Conservation (phyloP, 257 asterid genomes). For the Nicotiana sylvestris region DNA sequence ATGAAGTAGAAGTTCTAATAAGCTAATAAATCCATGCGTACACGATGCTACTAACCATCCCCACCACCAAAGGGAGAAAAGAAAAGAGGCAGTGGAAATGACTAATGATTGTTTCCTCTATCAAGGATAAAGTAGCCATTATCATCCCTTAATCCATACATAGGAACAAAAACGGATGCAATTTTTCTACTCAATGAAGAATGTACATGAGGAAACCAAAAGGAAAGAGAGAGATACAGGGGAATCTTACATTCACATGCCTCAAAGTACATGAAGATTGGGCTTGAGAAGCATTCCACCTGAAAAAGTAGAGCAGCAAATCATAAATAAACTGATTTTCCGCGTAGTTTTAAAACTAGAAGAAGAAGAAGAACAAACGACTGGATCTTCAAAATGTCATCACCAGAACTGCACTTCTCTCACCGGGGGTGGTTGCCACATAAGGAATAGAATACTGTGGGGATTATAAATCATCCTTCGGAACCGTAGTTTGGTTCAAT, state of each 20-base stretch:
- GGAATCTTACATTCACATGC: conserved; percentile 5
- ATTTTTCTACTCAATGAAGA: neutral
- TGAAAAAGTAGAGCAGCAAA: conserved; percentile 1
- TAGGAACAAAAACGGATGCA: neutral
- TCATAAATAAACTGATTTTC: neutral
- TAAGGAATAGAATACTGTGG: neutral
- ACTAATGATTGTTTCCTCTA: neutral
- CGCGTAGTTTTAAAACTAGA: neutral
- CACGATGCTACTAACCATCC: neutral
- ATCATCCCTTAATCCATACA: neutral
- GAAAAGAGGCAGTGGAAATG: neutral
- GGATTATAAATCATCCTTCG: neutral
- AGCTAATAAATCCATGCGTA: neutral
- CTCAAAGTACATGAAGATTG: conserved; percentile 10
- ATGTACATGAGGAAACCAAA: neutral
- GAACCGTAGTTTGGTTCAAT: neutral
- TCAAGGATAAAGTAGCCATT: neutral
- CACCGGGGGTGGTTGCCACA: neutral
- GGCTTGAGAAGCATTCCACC: conserved; percentile 14
- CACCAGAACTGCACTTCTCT: neutral
- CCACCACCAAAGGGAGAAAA: neutral
- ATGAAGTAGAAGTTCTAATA: neutral
- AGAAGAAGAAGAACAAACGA: neutral
- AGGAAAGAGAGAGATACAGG: neutral
- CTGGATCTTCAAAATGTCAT: conserved; percentile 2